phyloP scores from a whole-genome alignment of 768 basidiomycete species.

The Psilocybe cubensis region DNA sequence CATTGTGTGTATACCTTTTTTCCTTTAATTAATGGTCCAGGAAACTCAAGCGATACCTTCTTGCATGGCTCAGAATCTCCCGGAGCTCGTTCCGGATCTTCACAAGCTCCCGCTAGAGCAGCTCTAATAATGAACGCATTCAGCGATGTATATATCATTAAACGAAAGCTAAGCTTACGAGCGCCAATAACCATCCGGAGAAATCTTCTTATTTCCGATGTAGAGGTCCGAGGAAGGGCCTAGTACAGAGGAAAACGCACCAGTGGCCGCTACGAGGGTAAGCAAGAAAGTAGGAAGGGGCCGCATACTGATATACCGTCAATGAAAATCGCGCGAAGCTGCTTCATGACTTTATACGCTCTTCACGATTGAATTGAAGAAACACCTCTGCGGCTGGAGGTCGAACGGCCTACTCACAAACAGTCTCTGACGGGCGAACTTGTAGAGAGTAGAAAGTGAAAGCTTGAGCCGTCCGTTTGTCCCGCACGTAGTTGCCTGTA shows the following conservation, averaged over 20 bases:
- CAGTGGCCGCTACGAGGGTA: too few relatives aligned
- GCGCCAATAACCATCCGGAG: constrained; percentile 52
- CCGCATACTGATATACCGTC: neutral
- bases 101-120: constrained; percentile 32
- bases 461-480: too few relatives aligned
- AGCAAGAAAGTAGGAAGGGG: neutral
- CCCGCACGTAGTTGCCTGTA: too few relatives aligned
- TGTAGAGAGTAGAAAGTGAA: too few relatives aligned
- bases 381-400: too few relatives aligned
- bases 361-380: too few relatives aligned
- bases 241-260: constrained; percentile 22
- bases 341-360: too few relatives aligned
- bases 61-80: neutral
- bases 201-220: constrained; percentile 46
- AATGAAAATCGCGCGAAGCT: too few relatives aligned
- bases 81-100: too few relatives aligned
- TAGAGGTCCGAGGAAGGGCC: constrained; percentile 36
- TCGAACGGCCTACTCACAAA: too few relatives aligned
- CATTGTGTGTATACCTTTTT: constrained; percentile 25
- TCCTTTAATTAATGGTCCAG: constrained; percentile 33
- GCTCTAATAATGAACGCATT: constrained; percentile 19
- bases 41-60: constrained; percentile 19
- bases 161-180: constrained; percentile 26
- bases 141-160: too few relatives aligned
- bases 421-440: too few relatives aligned